Evolutionary conservation across 371 early-diverging fungal genomes (phyloP).

Genomic region (Mucor circinelloides): DNA sequence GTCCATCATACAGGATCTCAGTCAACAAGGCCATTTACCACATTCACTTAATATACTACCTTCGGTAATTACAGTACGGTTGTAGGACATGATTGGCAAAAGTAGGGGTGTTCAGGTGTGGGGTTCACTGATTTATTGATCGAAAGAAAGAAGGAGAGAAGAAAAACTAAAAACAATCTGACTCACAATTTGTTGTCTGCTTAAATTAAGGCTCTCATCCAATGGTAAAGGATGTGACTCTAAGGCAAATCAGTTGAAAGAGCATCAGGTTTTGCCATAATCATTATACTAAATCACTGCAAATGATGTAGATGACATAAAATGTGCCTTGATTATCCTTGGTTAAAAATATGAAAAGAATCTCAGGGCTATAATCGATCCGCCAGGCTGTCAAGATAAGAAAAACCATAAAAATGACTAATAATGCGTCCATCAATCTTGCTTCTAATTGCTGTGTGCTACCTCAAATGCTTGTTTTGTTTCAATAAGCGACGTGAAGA

Average conservation of each 20-base stretch:
- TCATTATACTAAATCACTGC: background rate
- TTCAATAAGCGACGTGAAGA: background rate
- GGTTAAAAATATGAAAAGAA: background rate
- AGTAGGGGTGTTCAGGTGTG: background rate
- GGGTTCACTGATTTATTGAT: background rate
- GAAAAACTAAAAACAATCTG: constrained; percentile 8
- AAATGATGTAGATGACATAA: background rate
- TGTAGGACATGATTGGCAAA: constrained; percentile 20
- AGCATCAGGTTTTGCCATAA: background rate
- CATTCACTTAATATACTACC: constrained; percentile 6
- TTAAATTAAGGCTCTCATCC: constrained; percentile 7
- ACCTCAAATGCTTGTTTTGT: background rate
- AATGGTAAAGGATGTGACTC: background rate
- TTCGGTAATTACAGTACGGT: constrained; percentile 28
- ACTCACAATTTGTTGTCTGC: constrained; percentile 16
- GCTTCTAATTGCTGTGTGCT: background rate
- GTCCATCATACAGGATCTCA: background rate
- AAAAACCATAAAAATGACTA: background rate
- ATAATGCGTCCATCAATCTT: background rate
- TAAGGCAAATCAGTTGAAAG: background rate
- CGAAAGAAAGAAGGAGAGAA: background rate
- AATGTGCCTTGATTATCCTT: background rate
- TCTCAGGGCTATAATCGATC: background rate
- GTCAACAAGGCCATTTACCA: background rate
- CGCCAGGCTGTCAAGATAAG: background rate